Percentiles rank a stretch among this genome's conserved stretches.
phyloP scores from a whole-genome alignment of 768 basidiomycete genomes.

The Suillus bovinus region DNA sequence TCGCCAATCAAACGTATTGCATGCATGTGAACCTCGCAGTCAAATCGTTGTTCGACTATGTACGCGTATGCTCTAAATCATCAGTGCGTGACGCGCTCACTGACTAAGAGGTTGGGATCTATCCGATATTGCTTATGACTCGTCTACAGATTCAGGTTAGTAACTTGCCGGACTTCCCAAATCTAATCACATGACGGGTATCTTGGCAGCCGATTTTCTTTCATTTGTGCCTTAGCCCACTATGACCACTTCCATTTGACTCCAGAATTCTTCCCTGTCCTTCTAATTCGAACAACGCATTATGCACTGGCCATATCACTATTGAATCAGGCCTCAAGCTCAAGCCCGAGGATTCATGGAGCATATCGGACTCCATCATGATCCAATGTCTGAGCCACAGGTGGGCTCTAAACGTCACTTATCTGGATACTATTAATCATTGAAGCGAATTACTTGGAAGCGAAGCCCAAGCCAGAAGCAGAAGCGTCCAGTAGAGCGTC shows the following conservation, averaged over 20 bases:
- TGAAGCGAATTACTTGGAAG: background rate
- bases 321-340: background rate
- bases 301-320: background rate
- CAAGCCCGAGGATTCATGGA: background rate
- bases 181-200: background rate
- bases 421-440: background rate
- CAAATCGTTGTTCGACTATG: background rate
- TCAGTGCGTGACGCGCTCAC: background rate
- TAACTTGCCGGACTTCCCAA: background rate
- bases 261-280: background rate
- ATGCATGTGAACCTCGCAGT: background rate
- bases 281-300: background rate
- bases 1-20: background rate
- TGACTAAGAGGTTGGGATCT: background rate
- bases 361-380: no score
- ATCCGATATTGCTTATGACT: background rate
- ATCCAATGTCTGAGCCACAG: background rate
- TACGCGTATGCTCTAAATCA: background rate
- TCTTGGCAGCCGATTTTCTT: background rate
- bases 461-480: background rate
- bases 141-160: background rate
- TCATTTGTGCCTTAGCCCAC: background rate
- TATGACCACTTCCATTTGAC: background rate
- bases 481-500: background rate
- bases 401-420: background rate